phyloP scores from a whole-genome alignment of 306 rosid species.

The Cicer bijugum region DNA sequence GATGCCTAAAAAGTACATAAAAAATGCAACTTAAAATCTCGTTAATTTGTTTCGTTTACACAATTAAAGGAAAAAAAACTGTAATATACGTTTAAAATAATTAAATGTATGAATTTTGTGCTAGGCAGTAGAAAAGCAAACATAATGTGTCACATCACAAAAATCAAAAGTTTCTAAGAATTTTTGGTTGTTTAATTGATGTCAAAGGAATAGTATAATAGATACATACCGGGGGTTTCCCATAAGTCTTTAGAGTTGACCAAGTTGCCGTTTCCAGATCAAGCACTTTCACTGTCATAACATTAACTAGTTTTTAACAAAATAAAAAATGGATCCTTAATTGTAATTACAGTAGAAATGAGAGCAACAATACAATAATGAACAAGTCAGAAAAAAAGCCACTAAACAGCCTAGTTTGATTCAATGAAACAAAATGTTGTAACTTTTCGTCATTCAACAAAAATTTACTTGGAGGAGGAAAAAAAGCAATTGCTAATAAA shows the following conservation, averaged over 20 bases:
- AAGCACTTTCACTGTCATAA: constrained; percentile 70
- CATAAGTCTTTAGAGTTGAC: constrained; percentile 82
- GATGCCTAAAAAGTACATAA: constrained; percentile 59
- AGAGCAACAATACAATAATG: background rate
- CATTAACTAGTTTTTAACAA: constrained; percentile 14
- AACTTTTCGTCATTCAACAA: constrained; percentile 17
- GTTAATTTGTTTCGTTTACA: background rate
- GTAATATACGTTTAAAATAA: background rate
- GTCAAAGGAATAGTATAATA: background rate
- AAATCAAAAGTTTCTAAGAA: constrained; percentile 3
- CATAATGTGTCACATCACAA: constrained; percentile 21
- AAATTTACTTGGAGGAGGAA: background rate
- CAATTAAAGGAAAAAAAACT: background rate
- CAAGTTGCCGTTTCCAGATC: constrained; percentile 74
- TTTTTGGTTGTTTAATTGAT: constrained; percentile 20
- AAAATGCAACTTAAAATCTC: background rate
- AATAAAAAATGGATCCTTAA: constrained; percentile 38
- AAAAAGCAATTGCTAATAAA: background rate
- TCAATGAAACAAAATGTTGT: constrained; percentile 28
- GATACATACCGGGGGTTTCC: constrained; percentile 80
- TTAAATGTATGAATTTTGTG: constrained; percentile 10
- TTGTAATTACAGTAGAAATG: constrained; percentile 36
- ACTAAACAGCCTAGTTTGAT: constrained; percentile 12
- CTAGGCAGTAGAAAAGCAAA: constrained; percentile 32
- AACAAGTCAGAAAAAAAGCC: constrained; percentile 9